phyloP scores from a whole-genome alignment of 495 filamentous ascomycete species.

The Penicillium pancosmium region DNA sequence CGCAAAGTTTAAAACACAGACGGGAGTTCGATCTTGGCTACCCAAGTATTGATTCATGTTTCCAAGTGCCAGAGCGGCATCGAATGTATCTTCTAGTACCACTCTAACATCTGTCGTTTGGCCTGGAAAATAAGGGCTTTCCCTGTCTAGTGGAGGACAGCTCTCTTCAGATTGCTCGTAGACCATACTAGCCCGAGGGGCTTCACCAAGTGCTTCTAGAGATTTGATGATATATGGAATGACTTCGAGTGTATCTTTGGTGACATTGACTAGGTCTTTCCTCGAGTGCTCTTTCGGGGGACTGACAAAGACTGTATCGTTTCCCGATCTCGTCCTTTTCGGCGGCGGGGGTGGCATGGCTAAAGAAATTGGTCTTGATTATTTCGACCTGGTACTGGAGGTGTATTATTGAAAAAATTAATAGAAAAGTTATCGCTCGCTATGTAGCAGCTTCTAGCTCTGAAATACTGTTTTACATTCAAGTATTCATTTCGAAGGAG shows the following conservation, averaged over 20 bases:
- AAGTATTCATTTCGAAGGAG: background rate
- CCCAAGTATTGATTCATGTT: slow-evolving; percentile 10
- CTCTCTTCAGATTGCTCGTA: background rate
- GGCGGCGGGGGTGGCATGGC: too few relatives aligned
- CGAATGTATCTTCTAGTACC: slow-evolving; percentile 52
- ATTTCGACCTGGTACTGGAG: too few relatives aligned
- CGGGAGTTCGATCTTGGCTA: slow-evolving; percentile 26
- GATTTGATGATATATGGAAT: slow-evolving; percentile 15
- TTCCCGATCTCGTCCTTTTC: background rate
- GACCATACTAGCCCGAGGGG: background rate
- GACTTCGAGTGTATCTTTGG: slow-evolving; percentile 23
- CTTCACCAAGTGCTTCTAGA: background rate
- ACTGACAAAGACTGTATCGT: background rate
- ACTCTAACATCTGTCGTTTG: slow-evolving; percentile 41
- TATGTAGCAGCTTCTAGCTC: too few relatives aligned
- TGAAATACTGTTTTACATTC: too few relatives aligned
- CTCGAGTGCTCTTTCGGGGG: background rate
- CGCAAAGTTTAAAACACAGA: slow-evolving; percentile 65
- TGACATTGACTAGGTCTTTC: background rate
- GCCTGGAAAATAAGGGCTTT: slow-evolving; percentile 15
- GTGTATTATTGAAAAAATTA: too few relatives aligned
- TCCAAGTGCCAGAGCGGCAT: slow-evolving; percentile 48
- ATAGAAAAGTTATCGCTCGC: too few relatives aligned
- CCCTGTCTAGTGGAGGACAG: background rate
- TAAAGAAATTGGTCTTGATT: too few relatives aligned